A percentile compares a stretch with the other conserved stretches of the same genome.
Conservation (phyloP, 805 yeast species). For the Yarrowia sp. region DNA sequence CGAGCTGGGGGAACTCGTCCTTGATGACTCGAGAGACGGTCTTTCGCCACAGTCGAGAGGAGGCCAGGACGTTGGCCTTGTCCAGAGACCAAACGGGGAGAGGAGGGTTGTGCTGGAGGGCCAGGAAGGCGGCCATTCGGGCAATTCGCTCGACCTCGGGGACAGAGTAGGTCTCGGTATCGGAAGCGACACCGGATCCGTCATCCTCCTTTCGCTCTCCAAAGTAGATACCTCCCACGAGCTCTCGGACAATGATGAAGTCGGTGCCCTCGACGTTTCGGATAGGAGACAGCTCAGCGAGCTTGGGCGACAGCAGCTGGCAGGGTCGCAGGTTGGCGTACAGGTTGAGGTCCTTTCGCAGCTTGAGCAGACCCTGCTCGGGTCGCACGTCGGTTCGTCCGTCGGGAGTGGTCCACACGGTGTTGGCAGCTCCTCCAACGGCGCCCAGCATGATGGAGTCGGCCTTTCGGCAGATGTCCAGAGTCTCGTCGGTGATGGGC, state of each 20-base stretch:
- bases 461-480: slow-evolving; percentile 81
- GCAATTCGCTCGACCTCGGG: slow-evolving; percentile 94
- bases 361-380: slow-evolving; percentile 93
- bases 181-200: slow-evolving; percentile 86
- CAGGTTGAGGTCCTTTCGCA: slow-evolving; percentile 90
- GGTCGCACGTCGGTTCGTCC: slow-evolving; percentile 96
- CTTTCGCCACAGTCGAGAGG: slow-evolving; percentile 95
- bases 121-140: slow-evolving; percentile 97
- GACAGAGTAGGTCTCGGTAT: slow-evolving; percentile 90
- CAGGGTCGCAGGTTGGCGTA: slow-evolving; percentile 98
- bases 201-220: slow-evolving; percentile 95
- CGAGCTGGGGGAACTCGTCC: slow-evolving; percentile 88
- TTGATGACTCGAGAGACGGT: slow-evolving; percentile 85
- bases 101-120: slow-evolving; percentile 92
- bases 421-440: slow-evolving; percentile 92
- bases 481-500: slow-evolving; percentile 85
- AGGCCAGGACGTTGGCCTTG: slow-evolving; percentile 96
- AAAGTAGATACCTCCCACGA: slow-evolving; percentile 97
- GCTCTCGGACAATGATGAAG: slow-evolving; percentile 91
- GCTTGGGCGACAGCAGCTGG: slow-evolving; percentile 83
- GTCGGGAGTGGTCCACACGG: slow-evolving; percentile 87
- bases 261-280: slow-evolving; percentile 89
- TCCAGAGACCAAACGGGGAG: slow-evolving; percentile 95
- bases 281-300: slow-evolving; percentile 86
- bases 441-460: slow-evolving; percentile 98